Conservation (phyloP, 202 grass and related monocot species). For the Elaeis oleifera region DNA sequence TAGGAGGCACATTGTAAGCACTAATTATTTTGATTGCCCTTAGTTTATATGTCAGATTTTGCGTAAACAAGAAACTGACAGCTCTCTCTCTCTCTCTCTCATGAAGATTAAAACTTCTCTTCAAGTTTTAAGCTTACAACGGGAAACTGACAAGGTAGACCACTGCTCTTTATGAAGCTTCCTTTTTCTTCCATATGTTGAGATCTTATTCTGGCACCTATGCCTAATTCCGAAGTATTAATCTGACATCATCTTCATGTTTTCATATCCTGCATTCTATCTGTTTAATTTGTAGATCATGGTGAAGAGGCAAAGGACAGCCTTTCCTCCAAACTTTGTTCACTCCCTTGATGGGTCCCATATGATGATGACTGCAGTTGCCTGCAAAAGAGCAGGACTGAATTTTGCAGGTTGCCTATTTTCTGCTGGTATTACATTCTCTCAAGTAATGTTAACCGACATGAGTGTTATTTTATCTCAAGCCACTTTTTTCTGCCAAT, state of each 20-base stretch:
- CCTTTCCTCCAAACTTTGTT: conserved; percentile 97
- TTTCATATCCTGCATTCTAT: no score
- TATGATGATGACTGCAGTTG: conserved; percentile 99
- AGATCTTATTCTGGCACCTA: conserved; percentile 9
- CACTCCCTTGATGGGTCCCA: conserved; percentile 96
- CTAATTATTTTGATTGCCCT: conserved; percentile 9
- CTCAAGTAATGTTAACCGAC: no score
- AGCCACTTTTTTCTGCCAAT: conserved; percentile 5
- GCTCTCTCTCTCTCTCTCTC: background rate
- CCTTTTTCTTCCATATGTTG: background rate
- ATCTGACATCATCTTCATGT: no score
- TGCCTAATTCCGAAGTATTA: background rate
- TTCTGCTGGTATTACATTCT: background rate
- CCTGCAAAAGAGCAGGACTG: conserved; percentile 67
- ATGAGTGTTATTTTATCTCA: no score
- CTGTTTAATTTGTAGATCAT: conserved; percentile 42
- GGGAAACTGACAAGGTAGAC: conserved; percentile 85
- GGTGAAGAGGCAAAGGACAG: conserved; percentile 78
- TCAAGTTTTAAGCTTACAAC: conserved; percentile 86
- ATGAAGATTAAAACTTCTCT: conserved; percentile 84
- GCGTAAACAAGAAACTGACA: no score
- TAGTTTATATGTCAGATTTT: background rate
- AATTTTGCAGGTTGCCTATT: conserved; percentile 83
- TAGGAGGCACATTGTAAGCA: conserved; percentile 68
- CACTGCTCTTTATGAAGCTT: background rate